phyloP scores from a whole-genome alignment of 306 rosid species.

The Astragalus glycyphyllos region DNA sequence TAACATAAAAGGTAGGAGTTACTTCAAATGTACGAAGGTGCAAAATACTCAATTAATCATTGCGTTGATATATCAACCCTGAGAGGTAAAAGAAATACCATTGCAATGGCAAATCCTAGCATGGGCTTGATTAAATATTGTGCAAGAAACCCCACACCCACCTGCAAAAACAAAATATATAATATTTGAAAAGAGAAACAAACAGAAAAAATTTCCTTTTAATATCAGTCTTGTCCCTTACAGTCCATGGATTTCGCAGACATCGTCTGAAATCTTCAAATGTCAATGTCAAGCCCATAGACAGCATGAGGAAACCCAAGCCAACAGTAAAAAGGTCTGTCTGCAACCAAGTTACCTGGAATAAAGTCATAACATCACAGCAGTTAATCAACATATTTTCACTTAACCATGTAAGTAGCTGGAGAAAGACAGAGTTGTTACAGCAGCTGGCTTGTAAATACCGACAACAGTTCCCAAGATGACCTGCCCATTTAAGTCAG shows the following conservation, averaged over 20 bases:
- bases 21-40: background rate
- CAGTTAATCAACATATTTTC: conserved; percentile 44
- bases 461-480: conserved; percentile 81
- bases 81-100: conserved; percentile 57
- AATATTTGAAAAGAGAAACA: conserved; percentile 26
- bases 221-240: conserved; percentile 40
- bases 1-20: background rate
- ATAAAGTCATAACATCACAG: conserved; percentile 40
- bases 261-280: conserved; percentile 94
- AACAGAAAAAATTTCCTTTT: conserved; percentile 14
- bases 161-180: conserved; percentile 63
- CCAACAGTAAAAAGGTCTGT: conserved; percentile 88
- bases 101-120: conserved; percentile 76
- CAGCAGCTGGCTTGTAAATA: conserved; percentile 86
- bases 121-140: conserved; percentile 88
- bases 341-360: conserved; percentile 92
- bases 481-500: conserved; percentile 62
- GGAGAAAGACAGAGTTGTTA: conserved; percentile 48
- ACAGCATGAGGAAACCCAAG: conserved; percentile 94
- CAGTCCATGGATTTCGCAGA: conserved; percentile 93
- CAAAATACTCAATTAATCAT: conserved; percentile 13
- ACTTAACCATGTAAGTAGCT: conserved; percentile 38
- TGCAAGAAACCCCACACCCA: conserved; percentile 96
- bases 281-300: conserved; percentile 95
- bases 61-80: conserved; percentile 6